These are phyloP conservation scores for Monilinia vaccinii-corymbosi DNA, from an alignment of 2,329 filamentous ascomycete genomes.

Conservation along the genomic window DNA sequence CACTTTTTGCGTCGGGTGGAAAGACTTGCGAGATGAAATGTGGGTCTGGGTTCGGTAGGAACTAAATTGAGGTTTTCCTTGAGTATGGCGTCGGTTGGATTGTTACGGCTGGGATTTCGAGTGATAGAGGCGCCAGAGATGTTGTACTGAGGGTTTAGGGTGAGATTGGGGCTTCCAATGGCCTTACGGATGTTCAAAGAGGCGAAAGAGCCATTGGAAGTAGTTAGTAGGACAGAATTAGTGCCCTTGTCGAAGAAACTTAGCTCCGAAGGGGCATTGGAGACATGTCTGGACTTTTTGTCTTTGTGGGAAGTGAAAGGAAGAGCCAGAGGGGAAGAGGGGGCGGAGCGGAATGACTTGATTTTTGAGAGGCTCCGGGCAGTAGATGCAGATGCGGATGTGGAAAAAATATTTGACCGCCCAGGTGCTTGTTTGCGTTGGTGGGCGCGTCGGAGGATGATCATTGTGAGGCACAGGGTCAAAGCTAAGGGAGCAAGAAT, in stretches of 20 bases:
- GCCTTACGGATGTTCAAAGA: constrained; percentile 6
- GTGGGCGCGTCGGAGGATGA: background rate
- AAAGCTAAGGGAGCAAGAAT: constrained; percentile 4
- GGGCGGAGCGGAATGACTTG: background rate
- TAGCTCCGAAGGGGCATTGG: background rate
- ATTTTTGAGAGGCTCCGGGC: background rate
- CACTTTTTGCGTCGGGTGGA: constrained; percentile 5
- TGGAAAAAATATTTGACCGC: background rate
- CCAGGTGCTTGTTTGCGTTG: background rate
- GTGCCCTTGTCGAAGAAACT: constrained; percentile 9
- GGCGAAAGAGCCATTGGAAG: background rate
- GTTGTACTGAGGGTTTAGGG: background rate
- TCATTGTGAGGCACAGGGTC: background rate
- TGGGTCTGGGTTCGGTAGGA: background rate
- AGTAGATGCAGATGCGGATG: constrained; percentile 1
- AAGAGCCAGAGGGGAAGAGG: background rate
- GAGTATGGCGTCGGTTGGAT: background rate
- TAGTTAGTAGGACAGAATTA: constrained; percentile 2
- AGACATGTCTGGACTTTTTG: background rate
- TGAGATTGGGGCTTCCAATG: background rate
- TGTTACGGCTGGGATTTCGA: background rate
- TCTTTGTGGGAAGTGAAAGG: background rate
- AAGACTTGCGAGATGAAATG: constrained; percentile 7
- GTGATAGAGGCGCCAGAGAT: background rate
- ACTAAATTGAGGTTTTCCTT: background rate